Evolutionary conservation across 495 filamentous ascomycete genomes (phyloP), one percentile per base, ranked within the genome.

Genomic region (Podospora pseudopauciseta): DNA sequence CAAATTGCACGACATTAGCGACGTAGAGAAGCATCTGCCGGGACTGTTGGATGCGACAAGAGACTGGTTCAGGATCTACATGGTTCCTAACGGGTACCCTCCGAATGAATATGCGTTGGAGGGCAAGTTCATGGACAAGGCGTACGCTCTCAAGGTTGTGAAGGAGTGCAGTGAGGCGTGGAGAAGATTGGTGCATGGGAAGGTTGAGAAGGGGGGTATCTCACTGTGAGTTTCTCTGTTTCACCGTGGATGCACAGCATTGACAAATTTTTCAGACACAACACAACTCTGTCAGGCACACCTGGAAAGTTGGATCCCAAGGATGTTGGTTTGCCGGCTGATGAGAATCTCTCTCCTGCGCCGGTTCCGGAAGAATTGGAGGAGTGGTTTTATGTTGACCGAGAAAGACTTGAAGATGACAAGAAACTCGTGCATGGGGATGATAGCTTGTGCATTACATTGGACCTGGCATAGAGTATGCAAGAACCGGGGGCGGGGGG

Each of bases 1-100:
- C 16, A 64, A 63, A n/a, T 2, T 79, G 32, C 28, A 73, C n/a
- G 70, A 72, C 63, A 62, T 77, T n/a, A 68, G 34, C 26, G 76
- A 78, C 65, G 70, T 78, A 1, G 66, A 73, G 39, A 61, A 44
- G 23, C 39, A 73, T 6, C 59, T 72, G n/a, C 76, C 76, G 2
- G 76, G 76, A 0, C 13, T 78, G 53, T 20, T 72, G 55, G 71
- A 71, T 9, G 70, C 70, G 11, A 74, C 70, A 28, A 68, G 71
- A 59, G 71, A 76, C 64, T 78, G 76, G 74, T 77, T 71, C 54
- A 60, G 62, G 56, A 56, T 75, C 3, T 77, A 76, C 53, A 72
- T 63, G 60, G 32, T 75, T 1, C 74, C 74, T 0, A 68, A 74
- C n/a, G 74, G 74, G 26, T 27, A 32, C 19, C 15, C 4, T 7